These are phyloP conservation scores for Mallotus japonicus DNA, from an alignment of 441 rosid species.

Conservation along the genomic window DNA sequence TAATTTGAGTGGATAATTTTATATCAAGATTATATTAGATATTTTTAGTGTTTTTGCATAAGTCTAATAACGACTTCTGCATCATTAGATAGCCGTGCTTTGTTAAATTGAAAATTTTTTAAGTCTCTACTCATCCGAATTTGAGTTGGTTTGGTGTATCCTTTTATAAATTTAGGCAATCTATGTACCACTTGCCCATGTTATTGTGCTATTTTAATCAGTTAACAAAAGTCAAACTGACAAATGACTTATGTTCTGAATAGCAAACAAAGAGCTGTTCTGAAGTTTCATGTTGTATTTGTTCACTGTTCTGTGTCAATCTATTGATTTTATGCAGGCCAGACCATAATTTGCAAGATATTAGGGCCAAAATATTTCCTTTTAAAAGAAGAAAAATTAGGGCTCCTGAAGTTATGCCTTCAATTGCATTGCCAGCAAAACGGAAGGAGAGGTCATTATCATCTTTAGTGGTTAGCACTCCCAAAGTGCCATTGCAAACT, in stretches of 20 bases:
- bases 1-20: not conserved
- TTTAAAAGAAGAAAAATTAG: conserved; percentile 50
- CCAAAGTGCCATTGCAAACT: conserved; percentile 50
- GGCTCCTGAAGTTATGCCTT: conserved; percentile 50
- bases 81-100: not conserved
- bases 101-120: not conserved
- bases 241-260: not conserved
- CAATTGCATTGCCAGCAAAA: conserved; percentile 49
- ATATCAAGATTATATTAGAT: not conserved
- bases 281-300: conserved; percentile 3
- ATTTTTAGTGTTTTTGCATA: not conserved
- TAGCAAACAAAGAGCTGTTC: not conserved
- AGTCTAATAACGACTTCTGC: not conserved
- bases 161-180: not conserved
- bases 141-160: conserved; percentile 13
- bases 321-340: conserved; percentile 45
- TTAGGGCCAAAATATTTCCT: conserved; percentile 68
- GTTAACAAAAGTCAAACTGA: not conserved
- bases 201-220: conserved; percentile 1
- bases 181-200: not conserved
- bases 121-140: conserved; percentile 9
- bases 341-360: conserved; percentile 70
- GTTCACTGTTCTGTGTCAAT: conserved; percentile 10
- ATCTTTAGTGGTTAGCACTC: conserved; percentile 58
- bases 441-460: conserved; percentile 72